Evolutionary conservation across 1,284 basidiomycete species (phyloP).

Genomic region (Fomitopsis betulina): DNA sequence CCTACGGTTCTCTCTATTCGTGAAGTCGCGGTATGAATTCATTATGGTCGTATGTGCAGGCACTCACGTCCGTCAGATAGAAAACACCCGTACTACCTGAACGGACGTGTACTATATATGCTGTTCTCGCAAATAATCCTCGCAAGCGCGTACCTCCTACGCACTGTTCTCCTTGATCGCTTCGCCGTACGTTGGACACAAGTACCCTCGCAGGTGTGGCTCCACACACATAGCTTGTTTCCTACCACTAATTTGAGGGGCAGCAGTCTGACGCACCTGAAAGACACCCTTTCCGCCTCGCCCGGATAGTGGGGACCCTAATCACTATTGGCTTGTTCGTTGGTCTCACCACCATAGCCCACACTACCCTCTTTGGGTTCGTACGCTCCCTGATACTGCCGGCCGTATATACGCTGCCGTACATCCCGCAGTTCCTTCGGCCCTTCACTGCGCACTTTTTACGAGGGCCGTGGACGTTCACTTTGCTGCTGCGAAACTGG

Average conservation of each 20-base stretch:
- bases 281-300: conserved; percentile 17
- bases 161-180: conserved; percentile 56
- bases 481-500: conserved; percentile 42
- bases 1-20: conserved; percentile 46
- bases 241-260: not conserved
- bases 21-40: conserved; percentile 54
- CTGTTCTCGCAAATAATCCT: conserved; percentile 45
- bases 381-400: conserved; percentile 43
- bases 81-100: conserved; percentile 67
- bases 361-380: conserved; percentile 40
- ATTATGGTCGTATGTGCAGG: not conserved
- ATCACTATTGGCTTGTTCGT: conserved; percentile 38
- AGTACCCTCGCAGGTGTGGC: conserved; percentile 10
- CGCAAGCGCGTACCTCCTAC: conserved; percentile 42
- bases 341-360: conserved; percentile 32
- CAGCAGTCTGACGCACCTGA: conserved; percentile 1
- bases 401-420: conserved; percentile 46
- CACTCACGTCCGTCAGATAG: conserved; percentile 27
- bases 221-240: no score
- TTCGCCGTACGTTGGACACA: conserved; percentile 47
- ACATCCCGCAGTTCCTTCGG: conserved; percentile 43
- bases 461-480: conserved; percentile 48
- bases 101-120: conserved; percentile 58
- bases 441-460: conserved; percentile 63
- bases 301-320: conserved; percentile 30